A percentile compares a stretch with the other conserved stretches of the same genome.
Evolutionary conservation across 441 rosid species (phyloP).

Genomic region (Populus trichocarpa): DNA sequence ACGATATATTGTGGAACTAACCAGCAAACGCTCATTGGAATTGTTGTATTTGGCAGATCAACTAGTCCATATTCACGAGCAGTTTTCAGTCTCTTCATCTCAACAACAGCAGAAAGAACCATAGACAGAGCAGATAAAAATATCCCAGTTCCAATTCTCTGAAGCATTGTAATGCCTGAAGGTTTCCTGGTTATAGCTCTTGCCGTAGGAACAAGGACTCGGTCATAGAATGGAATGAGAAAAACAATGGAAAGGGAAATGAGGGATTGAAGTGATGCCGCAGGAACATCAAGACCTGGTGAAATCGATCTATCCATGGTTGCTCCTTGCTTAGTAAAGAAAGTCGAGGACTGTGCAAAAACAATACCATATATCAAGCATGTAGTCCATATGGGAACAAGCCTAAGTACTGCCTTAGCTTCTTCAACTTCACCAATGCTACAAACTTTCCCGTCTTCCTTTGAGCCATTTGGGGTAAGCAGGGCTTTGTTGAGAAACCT

Average conservation of each 20-base stretch:
- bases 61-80: constrained; percentile 35
- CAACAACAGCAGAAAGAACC: constrained; percentile 41
- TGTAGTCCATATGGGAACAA: constrained; percentile 45
- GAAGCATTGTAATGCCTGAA: constrained; percentile 47
- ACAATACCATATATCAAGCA: constrained; percentile 38
- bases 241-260: constrained; percentile 30
- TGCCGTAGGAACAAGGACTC: constrained; percentile 36
- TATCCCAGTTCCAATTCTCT: constrained; percentile 43
- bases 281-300: constrained; percentile 34
- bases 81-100: constrained; percentile 42
- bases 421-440: constrained; percentile 42
- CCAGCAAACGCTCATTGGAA: constrained; percentile 47
- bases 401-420: constrained; percentile 36
- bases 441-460: constrained; percentile 12
- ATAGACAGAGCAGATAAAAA: constrained; percentile 29
- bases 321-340: constrained; percentile 50
- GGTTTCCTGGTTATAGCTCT: constrained; percentile 37
- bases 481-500: constrained; percentile 48
- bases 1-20: constrained; percentile 42
- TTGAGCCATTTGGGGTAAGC: constrained; percentile 18
- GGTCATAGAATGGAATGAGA: constrained; percentile 46
- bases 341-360: constrained; percentile 40
- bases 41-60: constrained; percentile 22
- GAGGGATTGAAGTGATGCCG: constrained; percentile 51
- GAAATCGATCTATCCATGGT: constrained; percentile 45